Evolutionary conservation across 345 rosid genomes (phyloP), one percentile per base, ranked within the genome.

Genomic region (Syzygium jambos): DNA sequence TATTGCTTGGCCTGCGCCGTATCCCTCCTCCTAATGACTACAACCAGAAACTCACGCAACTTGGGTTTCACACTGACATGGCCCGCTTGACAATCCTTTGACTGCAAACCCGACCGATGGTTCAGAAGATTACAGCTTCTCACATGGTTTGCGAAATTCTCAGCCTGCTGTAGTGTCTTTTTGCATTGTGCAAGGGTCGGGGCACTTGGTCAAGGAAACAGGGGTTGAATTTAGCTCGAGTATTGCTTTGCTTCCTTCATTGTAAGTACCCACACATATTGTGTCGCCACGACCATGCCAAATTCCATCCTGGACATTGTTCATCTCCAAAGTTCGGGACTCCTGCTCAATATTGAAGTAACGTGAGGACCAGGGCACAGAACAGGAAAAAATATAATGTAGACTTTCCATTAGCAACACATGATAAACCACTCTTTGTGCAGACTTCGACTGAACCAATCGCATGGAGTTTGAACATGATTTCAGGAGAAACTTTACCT

Each of bases 261-360:
- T n/a, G n/a, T n/a, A n/a, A n/a, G n/a, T n/a, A n/a, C n/a, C n/a
- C n/a, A n/a, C n/a, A n/a, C n/a, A n/a, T n/a, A n/a, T n/a, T n/a
- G n/a, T n/a, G n/a, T n/a, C n/a, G n/a, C n/a, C n/a, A n/a, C n/a
- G n/a, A n/a, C n/a, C n/a, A n/a, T n/a, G n/a, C n/a, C n/a, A n/a
- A n/a, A n/a, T n/a, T n/a, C n/a, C n/a, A n/a, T n/a, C n/a, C n/a
- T n/a, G n/a, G n/a, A n/a, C n/a, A n/a, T n/a, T n/a, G n/a, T n/a
- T n/a, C n/a, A n/a, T n/a, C n/a, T n/a, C n/a, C n/a, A n/a, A n/a
- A n/a, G 99, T 97, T 91, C 97, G 93, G 15, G 98, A 93, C 87
- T 96, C 98, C 99, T 97, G 92, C 89, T 68, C 80, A 68, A 34
- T 34, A 25, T 23, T 23, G 61, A 56, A 56, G 61, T 56, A 4